Conservation (phyloP, 345 rosid genomes). For the Trapa bicornis region DNA sequence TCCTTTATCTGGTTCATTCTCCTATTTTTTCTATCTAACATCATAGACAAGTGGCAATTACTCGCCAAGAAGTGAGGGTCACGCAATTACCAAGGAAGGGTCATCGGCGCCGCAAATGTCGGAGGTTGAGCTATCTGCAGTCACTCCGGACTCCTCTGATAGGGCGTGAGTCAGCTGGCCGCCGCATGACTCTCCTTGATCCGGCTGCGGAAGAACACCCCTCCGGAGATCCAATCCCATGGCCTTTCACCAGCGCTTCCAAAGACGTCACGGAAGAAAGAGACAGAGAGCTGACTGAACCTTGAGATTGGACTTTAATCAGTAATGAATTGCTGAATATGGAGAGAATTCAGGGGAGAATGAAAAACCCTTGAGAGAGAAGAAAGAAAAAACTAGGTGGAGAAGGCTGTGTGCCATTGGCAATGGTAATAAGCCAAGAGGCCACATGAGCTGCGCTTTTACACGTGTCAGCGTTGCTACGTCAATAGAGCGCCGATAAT, state of each 20-base stretch:
- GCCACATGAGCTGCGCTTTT: conserved; percentile 23
- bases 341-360: background rate
- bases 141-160: conserved; percentile 4
- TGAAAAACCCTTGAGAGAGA: background rate
- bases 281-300: background rate
- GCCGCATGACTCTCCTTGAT: background rate
- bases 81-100: background rate
- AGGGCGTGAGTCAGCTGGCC: background rate
- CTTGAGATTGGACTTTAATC: background rate
- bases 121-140: background rate
- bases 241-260: background rate
- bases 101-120: background rate
- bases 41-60: background rate
- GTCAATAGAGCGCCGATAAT: conserved; percentile 10
- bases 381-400: background rate
- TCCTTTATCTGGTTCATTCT: background rate
- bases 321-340: background rate
- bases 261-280: background rate
- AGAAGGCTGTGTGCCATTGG: background rate
- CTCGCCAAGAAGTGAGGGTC: background rate
- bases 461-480: conserved; percentile 17
- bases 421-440: background rate
- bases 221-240: conserved; percentile 2
- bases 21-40: no score
- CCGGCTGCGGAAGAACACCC: background rate